Conservation (phyloP, 176 grass and related monocot species). For the Oryza glaberrima region DNA sequence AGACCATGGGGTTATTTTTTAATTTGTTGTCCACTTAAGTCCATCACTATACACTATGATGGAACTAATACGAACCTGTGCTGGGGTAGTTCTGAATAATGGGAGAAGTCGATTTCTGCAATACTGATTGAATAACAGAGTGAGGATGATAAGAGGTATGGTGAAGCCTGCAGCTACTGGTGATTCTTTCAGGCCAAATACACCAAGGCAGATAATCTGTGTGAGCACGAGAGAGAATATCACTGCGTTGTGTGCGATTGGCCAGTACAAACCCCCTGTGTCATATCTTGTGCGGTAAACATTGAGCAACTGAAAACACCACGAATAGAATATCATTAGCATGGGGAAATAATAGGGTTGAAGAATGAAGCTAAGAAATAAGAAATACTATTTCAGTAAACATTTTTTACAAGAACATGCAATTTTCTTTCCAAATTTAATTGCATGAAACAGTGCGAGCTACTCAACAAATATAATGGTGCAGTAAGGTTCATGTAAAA, state of each 20-base stretch:
- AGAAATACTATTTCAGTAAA: background rate
- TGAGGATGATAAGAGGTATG: constrained; percentile 74
- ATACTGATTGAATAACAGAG: constrained; percentile 88
- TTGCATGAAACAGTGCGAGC: background rate
- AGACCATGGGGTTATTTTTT: constrained; percentile 9
- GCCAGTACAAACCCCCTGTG: constrained; percentile 83
- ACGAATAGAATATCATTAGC: constrained; percentile 13
- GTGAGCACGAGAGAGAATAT: constrained; percentile 90
- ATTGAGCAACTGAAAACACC: constrained; percentile 72
- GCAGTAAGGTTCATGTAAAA: background rate
- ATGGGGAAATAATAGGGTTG: background rate
- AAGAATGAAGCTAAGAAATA: background rate
- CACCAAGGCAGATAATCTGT: constrained; percentile 85
- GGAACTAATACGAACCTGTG: constrained; percentile 58
- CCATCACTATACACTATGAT: background rate
- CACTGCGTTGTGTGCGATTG: constrained; percentile 75
- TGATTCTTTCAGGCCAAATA: constrained; percentile 83
- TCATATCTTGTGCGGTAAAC: constrained; percentile 82
- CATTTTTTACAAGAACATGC: background rate
- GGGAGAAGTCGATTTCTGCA: constrained; percentile 85
- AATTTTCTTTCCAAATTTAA: background rate
- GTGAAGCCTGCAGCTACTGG: constrained; percentile 72
- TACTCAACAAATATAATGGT: background rate
- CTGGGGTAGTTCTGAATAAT: constrained; percentile 68
- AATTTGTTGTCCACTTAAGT: background rate